Conservation (phyloP, 2,329 filamentous ascomycete species). For the Chrysosporium keratinophilum region DNA sequence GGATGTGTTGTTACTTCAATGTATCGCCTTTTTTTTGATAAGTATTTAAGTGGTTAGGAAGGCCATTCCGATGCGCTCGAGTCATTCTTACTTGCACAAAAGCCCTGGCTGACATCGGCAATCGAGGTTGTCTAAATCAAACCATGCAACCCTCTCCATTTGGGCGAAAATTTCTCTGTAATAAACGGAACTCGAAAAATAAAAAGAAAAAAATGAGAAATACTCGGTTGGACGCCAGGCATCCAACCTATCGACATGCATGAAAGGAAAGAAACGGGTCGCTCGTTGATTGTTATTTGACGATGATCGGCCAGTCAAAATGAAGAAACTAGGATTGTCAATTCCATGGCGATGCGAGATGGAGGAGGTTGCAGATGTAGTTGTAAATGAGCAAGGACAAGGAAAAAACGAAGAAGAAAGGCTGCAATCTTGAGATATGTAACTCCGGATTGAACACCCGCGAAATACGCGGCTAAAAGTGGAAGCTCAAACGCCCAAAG, state of each 20-base stretch:
- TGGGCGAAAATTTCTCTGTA: neutral
- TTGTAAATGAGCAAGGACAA: neutral
- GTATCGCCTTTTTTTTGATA: neutral
- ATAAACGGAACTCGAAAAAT: neutral
- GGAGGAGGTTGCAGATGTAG: neutral
- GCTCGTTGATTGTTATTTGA: neutral
- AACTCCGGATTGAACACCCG: neutral
- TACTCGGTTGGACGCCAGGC: neutral
- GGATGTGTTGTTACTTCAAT: constrained; percentile 1
- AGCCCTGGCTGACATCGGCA: neutral
- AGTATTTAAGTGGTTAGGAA: neutral
- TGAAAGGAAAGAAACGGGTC: neutral
- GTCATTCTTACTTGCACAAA: neutral
- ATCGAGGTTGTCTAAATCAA: neutral
- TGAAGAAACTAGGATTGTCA: neutral
- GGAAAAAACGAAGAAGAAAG: neutral
- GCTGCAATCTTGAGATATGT: neutral
- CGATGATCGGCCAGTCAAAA: neutral
- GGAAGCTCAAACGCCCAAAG: neutral
- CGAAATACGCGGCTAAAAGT: neutral
- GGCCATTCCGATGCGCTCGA: neutral
- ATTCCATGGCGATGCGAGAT: neutral
- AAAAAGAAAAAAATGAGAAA: neutral
- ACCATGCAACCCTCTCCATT: neutral
- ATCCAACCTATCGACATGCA: neutral